Evolutionary conservation across 306 rosid species (phyloP).

Genomic region (Morella rubra): DNA sequence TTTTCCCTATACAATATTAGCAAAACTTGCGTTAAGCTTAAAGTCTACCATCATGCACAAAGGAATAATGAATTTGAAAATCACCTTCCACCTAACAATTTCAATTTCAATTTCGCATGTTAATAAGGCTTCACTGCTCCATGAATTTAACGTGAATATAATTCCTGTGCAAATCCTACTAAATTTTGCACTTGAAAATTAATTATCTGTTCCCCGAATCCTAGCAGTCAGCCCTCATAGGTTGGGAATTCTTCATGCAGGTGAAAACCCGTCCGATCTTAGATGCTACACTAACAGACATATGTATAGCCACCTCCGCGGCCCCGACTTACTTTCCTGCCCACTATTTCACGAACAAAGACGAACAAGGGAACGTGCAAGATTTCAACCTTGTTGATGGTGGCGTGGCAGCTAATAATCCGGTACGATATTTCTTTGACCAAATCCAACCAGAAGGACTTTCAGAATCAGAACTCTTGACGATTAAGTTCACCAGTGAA

Average conservation of each 20-base stretch:
- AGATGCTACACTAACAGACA: conserved; percentile 34
- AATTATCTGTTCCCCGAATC: neutral
- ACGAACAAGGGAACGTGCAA: conserved; percentile 6
- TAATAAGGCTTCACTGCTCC: neutral
- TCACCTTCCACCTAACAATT: neutral
- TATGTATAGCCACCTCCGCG: conserved; percentile 34
- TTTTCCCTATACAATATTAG: no score
- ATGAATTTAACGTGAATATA: neutral
- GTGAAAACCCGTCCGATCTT: neutral
- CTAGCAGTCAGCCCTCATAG: neutral
- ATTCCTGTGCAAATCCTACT: neutral
- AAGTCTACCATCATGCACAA: neutral
- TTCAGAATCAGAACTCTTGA: neutral
- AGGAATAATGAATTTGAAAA: neutral
- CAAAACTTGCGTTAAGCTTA: no score
- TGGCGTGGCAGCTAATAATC: conserved; percentile 37
- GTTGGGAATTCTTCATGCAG: neutral
- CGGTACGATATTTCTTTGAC: conserved; percentile 10
- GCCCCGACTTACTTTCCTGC: conserved; percentile 40
- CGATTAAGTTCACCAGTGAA: neutral
- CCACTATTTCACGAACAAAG: conserved; percentile 25
- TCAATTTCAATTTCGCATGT: neutral
- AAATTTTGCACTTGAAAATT: neutral
- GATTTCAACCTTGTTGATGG: conserved; percentile 40
- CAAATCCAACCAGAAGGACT: neutral